phyloP scores from a whole-genome alignment of 192 early-diverging fungal genomes.

The Podila verticillata region DNA sequence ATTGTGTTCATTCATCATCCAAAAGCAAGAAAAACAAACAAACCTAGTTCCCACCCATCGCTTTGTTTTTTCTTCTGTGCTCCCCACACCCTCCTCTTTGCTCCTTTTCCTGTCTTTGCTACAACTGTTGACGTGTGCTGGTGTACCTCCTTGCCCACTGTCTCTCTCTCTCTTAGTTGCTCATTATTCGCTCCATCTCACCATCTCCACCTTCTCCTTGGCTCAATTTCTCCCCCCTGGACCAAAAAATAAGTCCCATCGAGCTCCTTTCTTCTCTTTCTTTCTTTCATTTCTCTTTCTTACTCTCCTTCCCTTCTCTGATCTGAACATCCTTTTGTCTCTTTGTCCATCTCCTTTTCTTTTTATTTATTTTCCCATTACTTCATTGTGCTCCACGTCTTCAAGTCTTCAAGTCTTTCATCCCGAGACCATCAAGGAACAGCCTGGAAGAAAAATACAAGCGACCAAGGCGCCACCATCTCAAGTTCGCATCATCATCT shows the following conservation, averaged over 20 bases:
- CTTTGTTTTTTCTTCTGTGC: not conserved
- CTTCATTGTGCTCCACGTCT: not conserved
- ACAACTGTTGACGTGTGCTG: no score
- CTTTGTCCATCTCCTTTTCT: not conserved
- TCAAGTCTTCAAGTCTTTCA: not conserved
- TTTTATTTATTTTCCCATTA: not conserved
- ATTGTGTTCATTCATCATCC: not conserved
- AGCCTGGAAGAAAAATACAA: not conserved
- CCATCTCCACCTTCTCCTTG: not conserved
- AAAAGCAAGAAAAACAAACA: not conserved
- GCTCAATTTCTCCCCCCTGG: not conserved
- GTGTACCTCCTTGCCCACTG: no score
- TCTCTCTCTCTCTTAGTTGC: not conserved
- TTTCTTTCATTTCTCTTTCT: constrained; percentile 3
- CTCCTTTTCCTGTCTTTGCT: not conserved
- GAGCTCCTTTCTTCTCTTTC: not conserved
- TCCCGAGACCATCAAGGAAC: not conserved
- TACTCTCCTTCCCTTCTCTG: not conserved
- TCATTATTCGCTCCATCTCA: not conserved
- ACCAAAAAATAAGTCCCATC: no score
- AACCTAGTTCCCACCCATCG: not conserved
- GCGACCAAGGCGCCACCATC: not conserved
- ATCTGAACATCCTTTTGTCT: not conserved
- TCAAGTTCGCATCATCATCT: not conserved
- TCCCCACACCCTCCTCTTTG: not conserved